Percentiles rank a stretch among this genome's conserved stretches.
These are phyloP conservation scores for Polygonum maritimum DNA, from an alignment of 148 eudicot genomes.

Conservation along the genomic window DNA sequence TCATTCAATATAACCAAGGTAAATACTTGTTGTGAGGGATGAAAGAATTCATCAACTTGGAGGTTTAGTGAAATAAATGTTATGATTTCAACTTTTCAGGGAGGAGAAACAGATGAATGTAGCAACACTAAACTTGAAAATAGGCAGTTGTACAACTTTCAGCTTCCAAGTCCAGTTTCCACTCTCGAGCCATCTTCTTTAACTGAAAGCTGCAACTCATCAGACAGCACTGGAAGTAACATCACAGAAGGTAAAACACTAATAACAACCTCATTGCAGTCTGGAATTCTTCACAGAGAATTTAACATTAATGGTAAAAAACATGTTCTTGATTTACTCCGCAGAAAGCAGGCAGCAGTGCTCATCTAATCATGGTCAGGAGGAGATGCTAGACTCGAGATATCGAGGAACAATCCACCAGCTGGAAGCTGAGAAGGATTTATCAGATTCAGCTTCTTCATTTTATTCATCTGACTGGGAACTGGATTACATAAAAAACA, in stretches of 20 bases:
- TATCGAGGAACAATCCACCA: conserved; percentile 24
- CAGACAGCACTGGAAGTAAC: conserved; percentile 46
- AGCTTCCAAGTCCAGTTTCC: conserved; percentile 73
- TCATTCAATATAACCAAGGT: not conserved
- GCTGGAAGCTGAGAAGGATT: conserved; percentile 49
- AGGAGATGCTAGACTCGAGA: conserved; percentile 20
- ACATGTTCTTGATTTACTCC: conserved; percentile 3
- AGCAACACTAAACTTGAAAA: conserved; percentile 25
- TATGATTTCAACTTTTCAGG: conserved; percentile 21
- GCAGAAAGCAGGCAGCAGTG: conserved; percentile 62
- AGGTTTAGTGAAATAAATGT: not conserved
- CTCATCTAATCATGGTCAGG: conserved; percentile 50
- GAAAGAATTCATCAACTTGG: not conserved
- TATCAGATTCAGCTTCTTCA: conserved; percentile 83
- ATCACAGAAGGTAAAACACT: conserved; percentile 46
- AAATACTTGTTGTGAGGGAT: not conserved
- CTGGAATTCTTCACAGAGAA: not conserved
- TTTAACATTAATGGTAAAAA: not conserved
- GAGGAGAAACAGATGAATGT: conserved; percentile 27
- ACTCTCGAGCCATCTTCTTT: conserved; percentile 60
- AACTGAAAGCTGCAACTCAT: conserved; percentile 69
- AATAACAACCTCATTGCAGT: not conserved
- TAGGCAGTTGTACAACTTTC: conserved; percentile 33
- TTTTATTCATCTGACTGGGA: conserved; percentile 42
- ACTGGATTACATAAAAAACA: conserved; percentile 50